Base-by-base conservation (phyloP, 1,139 yeast species). In the Taphrina deformans region DNA sequence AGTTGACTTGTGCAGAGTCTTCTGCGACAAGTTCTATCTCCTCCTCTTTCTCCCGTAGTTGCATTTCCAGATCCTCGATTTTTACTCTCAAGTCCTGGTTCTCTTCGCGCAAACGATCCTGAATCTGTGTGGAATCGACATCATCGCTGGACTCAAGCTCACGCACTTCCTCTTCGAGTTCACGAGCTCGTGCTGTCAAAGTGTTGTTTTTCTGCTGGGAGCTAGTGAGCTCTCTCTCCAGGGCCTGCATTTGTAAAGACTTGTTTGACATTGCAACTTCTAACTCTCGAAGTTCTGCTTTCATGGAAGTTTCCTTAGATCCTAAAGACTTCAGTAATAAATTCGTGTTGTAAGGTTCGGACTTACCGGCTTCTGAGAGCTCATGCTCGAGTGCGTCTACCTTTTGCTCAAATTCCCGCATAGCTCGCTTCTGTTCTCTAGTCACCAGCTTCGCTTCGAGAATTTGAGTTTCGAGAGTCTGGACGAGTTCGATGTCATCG, bases 341-440 rank as follows among this genome's bases (percentile, higher is more conserved):
- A 38, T 14, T n/a, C 18, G 7, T 38, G 41, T 14, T 10, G 16
- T n/a, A 44, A 2, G 26, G 27, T 10, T 0, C 1, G 6, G 48
- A 53, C 59, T 16, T 10, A 38, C 59, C 59, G 14, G 61, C 38
- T 29, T 67, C 68, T 4, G 41, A 10, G 31, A 63, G 63, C 23
- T 68, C 65, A 18, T 50, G 50, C 16, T 69, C 69, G 18, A 69
- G 52, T 23, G 68, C 65, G 14, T 63, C 69, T 21, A 66, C 38
- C 18, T 66, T 67, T 4, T 53, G 58, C 14, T 68, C 52, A 26
- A 62, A 61, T 10, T 68, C 70, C 23, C 63, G 68, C 66, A 69
- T 62, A 40, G 67, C 68, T 16, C 56, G 27, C 27, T 63, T 68
- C 45, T 68, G 60, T 26, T 48, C 61, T n/a, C 66, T 62, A 26